A percentile compares a stretch with the other conserved stretches of the same genome.
Evolutionary conservation across 2,329 filamentous ascomycete genomes (phyloP).

Genomic region (Harringtonia lauricola): DNA sequence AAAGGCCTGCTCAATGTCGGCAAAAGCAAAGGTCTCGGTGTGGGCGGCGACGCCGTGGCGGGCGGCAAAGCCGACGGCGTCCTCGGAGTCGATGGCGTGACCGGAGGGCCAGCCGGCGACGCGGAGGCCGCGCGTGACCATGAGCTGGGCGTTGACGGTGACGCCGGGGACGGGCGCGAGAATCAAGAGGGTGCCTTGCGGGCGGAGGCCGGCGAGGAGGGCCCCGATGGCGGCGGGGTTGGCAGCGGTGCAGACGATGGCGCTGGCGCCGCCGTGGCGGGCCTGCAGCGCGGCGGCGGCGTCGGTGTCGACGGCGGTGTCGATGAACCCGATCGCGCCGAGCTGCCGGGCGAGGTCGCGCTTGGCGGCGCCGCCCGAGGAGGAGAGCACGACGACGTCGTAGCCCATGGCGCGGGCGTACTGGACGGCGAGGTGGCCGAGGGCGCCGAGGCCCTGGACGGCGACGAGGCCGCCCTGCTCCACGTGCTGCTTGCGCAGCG

Average conservation of each 20-base stretch:
- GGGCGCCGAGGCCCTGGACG: conserved; percentile 60
- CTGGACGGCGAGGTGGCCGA: conserved; percentile 69
- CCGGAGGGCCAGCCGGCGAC: conserved; percentile 56
- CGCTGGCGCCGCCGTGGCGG: conserved; percentile 48
- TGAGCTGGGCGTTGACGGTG: conserved; percentile 27
- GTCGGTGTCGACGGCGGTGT: conserved; percentile 41
- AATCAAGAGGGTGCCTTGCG: conserved; percentile 47
- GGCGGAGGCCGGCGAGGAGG: conserved; percentile 40
- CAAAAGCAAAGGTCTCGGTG: conserved; percentile 52
- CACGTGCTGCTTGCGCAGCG: conserved; percentile 41
- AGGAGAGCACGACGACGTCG: conserved; percentile 53
- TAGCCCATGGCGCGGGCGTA: conserved; percentile 70
- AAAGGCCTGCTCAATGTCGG: conserved; percentile 32
- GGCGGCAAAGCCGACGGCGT: conserved; percentile 55
- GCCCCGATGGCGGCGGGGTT: conserved; percentile 42
- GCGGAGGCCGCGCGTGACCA: conserved; percentile 41
- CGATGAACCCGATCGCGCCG: conserved; percentile 50
- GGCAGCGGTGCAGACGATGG: conserved; percentile 54
- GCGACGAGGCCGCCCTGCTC: conserved; percentile 42
- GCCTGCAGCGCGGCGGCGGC: conserved; percentile 32
- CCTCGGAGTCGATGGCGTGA: conserved; percentile 49
- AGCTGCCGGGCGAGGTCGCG: conserved; percentile 52
- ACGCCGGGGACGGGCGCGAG: conserved; percentile 38
- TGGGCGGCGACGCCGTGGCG: conserved; percentile 52
- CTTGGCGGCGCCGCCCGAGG: conserved; percentile 56